These are phyloP conservation scores for Lactarius vividus DNA, from an alignment of 768 basidiomycete species.

Conservation along the genomic window DNA sequence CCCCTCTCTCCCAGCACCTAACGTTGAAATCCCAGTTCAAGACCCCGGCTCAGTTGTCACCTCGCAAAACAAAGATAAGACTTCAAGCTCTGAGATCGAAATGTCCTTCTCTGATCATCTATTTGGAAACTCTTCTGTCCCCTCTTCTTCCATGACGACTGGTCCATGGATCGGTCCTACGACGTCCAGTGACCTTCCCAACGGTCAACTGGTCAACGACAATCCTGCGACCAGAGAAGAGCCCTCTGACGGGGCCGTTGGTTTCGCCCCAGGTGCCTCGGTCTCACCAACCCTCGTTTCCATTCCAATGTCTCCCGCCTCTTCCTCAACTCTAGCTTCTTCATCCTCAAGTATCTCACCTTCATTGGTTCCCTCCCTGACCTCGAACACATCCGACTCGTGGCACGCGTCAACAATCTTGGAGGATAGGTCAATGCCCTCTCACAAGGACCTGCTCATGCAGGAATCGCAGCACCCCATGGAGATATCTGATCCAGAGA, in stretches of 20 bases:
- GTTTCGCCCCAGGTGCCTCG: not conserved
- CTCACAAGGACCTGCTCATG: not conserved
- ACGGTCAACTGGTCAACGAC: not conserved
- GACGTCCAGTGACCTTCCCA: not conserved
- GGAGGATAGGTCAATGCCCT: not conserved
- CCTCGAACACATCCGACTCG: not conserved
- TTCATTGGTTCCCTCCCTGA: not conserved
- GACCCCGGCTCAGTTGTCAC: not conserved
- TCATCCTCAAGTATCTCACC: not conserved
- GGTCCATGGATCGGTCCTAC: not conserved
- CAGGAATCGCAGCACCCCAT: not conserved
- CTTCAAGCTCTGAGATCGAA: conserved; percentile 1
- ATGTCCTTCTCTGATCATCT: not conserved
- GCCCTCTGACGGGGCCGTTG: not conserved
- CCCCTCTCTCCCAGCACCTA: not conserved
- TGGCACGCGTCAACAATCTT: not conserved
- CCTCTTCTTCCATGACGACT: not conserved
- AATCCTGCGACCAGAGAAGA: not conserved
- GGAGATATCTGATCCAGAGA: not conserved
- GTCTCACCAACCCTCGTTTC: not conserved
- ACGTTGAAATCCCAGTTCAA: not conserved
- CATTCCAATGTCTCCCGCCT: not conserved
- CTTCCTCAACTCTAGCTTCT: not conserved
- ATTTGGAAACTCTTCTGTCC: not conserved
- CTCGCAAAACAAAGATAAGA: not conserved